Evolutionary conservation across 805 yeast species (phyloP), one percentile per base, ranked within the genome.

Genomic region (Candida succiphila): DNA sequence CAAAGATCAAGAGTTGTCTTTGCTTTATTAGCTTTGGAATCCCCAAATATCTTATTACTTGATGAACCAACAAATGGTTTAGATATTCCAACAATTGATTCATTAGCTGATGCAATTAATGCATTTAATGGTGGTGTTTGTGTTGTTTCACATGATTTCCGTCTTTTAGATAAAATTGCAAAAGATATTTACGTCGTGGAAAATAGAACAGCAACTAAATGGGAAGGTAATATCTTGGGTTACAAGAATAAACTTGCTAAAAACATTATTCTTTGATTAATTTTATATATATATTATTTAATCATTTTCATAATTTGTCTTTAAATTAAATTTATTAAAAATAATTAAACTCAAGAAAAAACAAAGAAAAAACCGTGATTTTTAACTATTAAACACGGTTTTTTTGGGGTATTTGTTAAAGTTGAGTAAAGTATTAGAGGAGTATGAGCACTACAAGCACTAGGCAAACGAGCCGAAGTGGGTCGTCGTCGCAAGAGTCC

Each of bases 1-100:
- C 98, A 92, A 73, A 83, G 97, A 69, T 89, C 97, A 44, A 81
- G 98, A 67, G 98, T 92, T 47, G 98, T 92, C 37, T 92, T 92
- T 56, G 97, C 97, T 9, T 69, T 92, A 46, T 74, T 92, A 54
- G 98, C 98, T 33, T 71, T 92, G 47, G 96, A 92, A 66, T 67
- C 83, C 42, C 98, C 98, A 54, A 92, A 92, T 65, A 85, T 92
- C 61, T 69, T 92, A 51, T 68, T 92, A 57, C 71, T 92, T 65
- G 98, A 92, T 71, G 98, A 92, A 79, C 98, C 98, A 75, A 92
- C 98, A 46, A 92, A 92, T 74, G 97, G 97, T 73, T 72, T 92
- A 63, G 98, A 92, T 71, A 89, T 92, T 51, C 87, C 96, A 54
- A 88, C 98, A 33, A 92, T 92, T 57, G 98, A 92, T 65, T 92